Base-by-base conservation (phyloP, 2,329 filamentous ascomycete species). In the Tolypocladium album region DNA sequence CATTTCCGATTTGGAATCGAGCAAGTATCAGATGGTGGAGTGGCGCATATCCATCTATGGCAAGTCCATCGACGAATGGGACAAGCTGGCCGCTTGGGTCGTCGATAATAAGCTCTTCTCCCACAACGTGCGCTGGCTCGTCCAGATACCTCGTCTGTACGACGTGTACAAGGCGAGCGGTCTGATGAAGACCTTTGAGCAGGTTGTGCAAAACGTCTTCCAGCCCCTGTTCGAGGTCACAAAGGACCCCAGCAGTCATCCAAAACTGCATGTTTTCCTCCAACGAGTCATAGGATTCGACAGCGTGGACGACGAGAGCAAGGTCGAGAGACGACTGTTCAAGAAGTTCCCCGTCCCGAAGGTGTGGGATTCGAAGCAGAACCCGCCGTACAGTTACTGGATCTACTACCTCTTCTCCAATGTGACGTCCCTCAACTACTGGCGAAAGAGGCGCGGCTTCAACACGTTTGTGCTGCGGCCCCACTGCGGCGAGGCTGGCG, bases 11-110 rank as follows among this genome's bases (percentile, higher is more conserved):
- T 79, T 99, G 39, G 94, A 99, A 74, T 96, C 93, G 56, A 97
- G 92, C 83, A 99, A 99, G 73, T 99, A 99, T 70, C 94, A 99
- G 72, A 97, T 99, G 89, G 94, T 94, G 1, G 94, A 99, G 76
- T 99, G 95, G 92, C 91, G 94, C 52, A 96, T 99, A 66, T 97
- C 92, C 31, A 91, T 99, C 64, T 99, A 99, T 69, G 94, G 94
- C 63, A 89, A 91, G 70, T 89, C 88, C 3, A 82, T 96, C 47
- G 88, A 96, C 63, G 94, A 99, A 73, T 99, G 94, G 94, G 93
- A 97, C 70, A 99, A 96, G 71, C 84, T 99, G 58, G 94, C 94
- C 4, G 90, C 89, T 3, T 99, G 94, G 94, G 92, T 99, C 9
- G 86, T 97, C 20, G 93, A 97, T 77, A 96, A 97, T 79, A 97